Evolutionary conservation across 2,329 filamentous ascomycete genomes (phyloP).

Genomic region (Sclerotiophoma versabilis): DNA sequence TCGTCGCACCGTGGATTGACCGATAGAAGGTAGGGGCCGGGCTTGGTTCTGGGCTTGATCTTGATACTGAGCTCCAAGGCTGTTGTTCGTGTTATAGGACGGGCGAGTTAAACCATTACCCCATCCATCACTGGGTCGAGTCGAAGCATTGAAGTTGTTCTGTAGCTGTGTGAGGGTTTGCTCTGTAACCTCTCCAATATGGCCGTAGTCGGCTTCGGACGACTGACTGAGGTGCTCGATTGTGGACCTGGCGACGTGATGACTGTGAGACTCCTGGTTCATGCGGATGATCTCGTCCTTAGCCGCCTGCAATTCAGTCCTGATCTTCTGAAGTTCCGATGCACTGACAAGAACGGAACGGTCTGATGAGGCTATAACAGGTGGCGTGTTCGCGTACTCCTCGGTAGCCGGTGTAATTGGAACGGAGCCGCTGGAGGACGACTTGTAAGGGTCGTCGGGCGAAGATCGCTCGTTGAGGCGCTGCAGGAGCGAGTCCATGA

Average conservation of each 20-base stretch:
- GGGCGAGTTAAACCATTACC: constrained; percentile 32
- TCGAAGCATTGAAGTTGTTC: constrained; percentile 58
- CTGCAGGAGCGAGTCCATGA: constrained; percentile 71
- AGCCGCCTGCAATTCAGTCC: constrained; percentile 74
- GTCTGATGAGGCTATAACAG: constrained; percentile 32
- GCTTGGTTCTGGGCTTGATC: constrained; percentile 26
- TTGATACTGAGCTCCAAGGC: constrained; percentile 29
- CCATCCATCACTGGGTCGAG: constrained; percentile 51
- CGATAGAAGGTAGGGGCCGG: constrained; percentile 27
- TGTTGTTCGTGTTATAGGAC: constrained; percentile 32
- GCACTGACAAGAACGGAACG: constrained; percentile 47
- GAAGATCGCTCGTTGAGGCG: constrained; percentile 68
- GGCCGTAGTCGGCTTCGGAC: constrained; percentile 59
- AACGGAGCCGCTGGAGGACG: constrained; percentile 65
- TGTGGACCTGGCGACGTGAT: constrained; percentile 66
- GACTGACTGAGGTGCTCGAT: constrained; percentile 63
- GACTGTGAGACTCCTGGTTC: constrained; percentile 73
- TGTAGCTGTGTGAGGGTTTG: constrained; percentile 60
- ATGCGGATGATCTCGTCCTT: constrained; percentile 74
- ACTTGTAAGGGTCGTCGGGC: constrained; percentile 62
- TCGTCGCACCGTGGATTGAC: constrained; percentile 38
- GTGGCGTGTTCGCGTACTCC: constrained; percentile 51
- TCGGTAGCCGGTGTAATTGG: constrained; percentile 70
- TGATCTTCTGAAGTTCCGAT: constrained; percentile 72
- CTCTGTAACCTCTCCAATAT: constrained; percentile 55